A percentile compares a stretch with the other conserved stretches of the same genome.
These are phyloP conservation scores for Adansonia rubrostipa DNA, from an alignment of 441 rosid species.

Conservation along the genomic window DNA sequence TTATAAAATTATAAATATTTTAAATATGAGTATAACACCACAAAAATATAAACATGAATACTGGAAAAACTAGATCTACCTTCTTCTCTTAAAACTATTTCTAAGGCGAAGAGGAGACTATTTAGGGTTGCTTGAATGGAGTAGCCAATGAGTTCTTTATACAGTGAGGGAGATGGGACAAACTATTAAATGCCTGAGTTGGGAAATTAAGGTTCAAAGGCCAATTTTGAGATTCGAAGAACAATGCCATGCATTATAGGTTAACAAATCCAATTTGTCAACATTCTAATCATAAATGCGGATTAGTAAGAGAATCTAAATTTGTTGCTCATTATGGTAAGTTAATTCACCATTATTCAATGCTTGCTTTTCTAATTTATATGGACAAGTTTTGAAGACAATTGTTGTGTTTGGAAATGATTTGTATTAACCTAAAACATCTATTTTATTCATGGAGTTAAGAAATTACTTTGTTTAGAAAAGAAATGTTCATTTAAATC, in stretches of 20 bases:
- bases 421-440: too few relatives aligned
- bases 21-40: too few relatives aligned
- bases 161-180: not conserved
- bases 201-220: not conserved
- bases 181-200: too few relatives aligned
- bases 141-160: not conserved
- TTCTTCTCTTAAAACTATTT: too few relatives aligned
- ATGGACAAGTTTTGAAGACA: not conserved
- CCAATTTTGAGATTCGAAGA: not conserved
- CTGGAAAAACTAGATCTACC: too few relatives aligned
- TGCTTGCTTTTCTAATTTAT: not conserved
- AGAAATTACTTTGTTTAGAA: too few relatives aligned
- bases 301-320: constrained; percentile 9
- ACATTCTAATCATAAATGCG: not conserved
- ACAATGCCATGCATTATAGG: not conserved
- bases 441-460: too few relatives aligned
- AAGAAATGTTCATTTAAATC: too few relatives aligned
- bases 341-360: constrained; percentile 18
- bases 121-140: not conserved
- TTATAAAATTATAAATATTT: too few relatives aligned
- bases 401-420: not conserved
- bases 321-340: constrained; percentile 20
- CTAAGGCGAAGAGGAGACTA: not conserved
- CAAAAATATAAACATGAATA: too few relatives aligned
- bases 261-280: not conserved